phyloP scores from a whole-genome alignment of 2,329 filamentous ascomycete species.

The Fusarium sp. region DNA sequence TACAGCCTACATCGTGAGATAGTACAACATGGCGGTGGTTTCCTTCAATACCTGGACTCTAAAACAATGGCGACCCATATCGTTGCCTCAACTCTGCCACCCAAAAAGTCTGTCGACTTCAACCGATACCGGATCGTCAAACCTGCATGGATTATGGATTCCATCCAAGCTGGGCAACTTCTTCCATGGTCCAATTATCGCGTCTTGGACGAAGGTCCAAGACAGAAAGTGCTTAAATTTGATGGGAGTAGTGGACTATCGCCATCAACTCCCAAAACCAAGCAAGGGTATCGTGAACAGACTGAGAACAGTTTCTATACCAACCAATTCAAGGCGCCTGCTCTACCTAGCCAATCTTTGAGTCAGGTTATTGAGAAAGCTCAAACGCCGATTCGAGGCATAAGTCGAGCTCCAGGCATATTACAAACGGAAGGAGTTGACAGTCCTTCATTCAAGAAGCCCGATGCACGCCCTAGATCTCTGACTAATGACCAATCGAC shows the following conservation, averaged over 20 bases:
- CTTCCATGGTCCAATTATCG: slow-evolving; percentile 89
- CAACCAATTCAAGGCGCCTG: slow-evolving; percentile 69
- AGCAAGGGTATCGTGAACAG: slow-evolving; percentile 81
- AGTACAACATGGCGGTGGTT: slow-evolving; percentile 92
- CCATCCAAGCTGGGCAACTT: slow-evolving; percentile 81
- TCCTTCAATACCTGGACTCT: slow-evolving; percentile 92
- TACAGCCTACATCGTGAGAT: slow-evolving; percentile 80
- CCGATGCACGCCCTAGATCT: not conserved
- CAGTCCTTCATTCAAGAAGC: slow-evolving; percentile 5
- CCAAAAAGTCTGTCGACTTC: slow-evolving; percentile 93
- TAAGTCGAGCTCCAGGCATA: not conserved
- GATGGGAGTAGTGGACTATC: slow-evolving; percentile 73
- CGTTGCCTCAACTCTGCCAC: slow-evolving; percentile 88
- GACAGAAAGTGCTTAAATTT: slow-evolving; percentile 80
- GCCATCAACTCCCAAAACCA: slow-evolving; percentile 69
- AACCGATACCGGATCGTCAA: slow-evolving; percentile 90
- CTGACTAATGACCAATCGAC: not conserved
- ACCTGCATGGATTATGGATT: slow-evolving; percentile 94
- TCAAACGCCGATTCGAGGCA: slow-evolving; percentile 37
- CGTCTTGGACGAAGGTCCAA: slow-evolving; percentile 84
- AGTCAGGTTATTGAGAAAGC: slow-evolving; percentile 49
- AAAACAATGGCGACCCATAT: slow-evolving; percentile 98
- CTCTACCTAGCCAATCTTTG: slow-evolving; percentile 46
- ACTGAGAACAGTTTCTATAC: slow-evolving; percentile 87
- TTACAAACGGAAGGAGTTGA: slow-evolving; percentile 1